A percentile compares a stretch with the other conserved stretches of the same genome.
These are phyloP conservation scores for Quercus berberidifolia DNA, from an alignment of 306 rosid species.

Conservation along the genomic window DNA sequence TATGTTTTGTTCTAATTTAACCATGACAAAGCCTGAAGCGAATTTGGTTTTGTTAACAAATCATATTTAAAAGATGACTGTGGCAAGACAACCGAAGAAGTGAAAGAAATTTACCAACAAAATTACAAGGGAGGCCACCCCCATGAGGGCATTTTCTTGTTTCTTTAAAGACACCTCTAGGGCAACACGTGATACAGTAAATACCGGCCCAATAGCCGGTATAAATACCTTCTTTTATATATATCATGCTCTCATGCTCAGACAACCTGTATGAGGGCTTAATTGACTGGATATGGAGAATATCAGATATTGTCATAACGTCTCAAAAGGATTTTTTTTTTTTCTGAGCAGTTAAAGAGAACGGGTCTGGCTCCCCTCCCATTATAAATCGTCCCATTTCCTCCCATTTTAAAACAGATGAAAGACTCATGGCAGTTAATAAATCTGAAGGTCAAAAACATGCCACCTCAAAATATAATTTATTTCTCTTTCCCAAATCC, in stretches of 20 bases:
- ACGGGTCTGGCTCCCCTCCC: background rate
- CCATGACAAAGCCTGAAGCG: background rate
- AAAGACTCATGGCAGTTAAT: too few relatives aligned
- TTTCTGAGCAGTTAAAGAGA: background rate
- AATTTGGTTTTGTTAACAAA: background rate
- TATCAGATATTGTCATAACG: background rate
- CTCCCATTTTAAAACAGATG: too few relatives aligned
- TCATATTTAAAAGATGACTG: background rate
- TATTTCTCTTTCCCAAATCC: too few relatives aligned
- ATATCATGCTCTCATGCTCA: background rate
- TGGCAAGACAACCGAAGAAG: background rate
- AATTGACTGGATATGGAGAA: background rate
- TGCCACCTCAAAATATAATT: too few relatives aligned
- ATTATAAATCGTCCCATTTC: too few relatives aligned
- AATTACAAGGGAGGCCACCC: background rate
- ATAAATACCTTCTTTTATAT: background rate
- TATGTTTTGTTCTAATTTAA: background rate
- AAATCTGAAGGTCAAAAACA: too few relatives aligned
- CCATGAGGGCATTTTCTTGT: background rate
- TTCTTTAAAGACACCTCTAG: background rate
- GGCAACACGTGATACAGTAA: background rate
- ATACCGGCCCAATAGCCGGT: background rate
- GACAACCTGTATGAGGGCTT: background rate
- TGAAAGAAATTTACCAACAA: background rate
- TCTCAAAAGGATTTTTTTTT: background rate